These are phyloP conservation scores for Stephania cephalantha DNA, from an alignment of 164 flowering plant genomes.

Conservation along the genomic window DNA sequence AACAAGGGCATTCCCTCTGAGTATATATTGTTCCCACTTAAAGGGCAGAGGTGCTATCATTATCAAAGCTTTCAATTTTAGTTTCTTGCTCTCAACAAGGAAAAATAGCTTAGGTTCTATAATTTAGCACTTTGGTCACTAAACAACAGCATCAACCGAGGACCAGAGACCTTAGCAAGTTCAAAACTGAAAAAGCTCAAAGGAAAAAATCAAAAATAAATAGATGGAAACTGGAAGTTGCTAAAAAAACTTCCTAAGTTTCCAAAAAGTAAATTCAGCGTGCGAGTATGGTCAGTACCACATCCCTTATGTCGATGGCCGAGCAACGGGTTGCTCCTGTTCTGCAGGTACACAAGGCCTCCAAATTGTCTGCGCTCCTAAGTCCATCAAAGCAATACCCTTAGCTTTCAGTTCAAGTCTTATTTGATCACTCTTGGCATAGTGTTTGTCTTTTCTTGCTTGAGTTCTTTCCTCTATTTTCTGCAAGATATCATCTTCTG, in stretches of 20 bases:
- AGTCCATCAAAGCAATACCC: conserved; percentile 84
- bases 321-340: neutral
- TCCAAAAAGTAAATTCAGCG: neutral
- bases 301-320: neutral
- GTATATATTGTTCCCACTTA: too few species aligned
- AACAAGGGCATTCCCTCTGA: too few species aligned
- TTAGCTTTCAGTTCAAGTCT: conserved; percentile 47
- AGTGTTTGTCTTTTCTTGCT: conserved; percentile 67
- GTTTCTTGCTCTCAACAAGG: too few species aligned
- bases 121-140: too few species aligned
- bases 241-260: neutral
- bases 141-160: too few species aligned
- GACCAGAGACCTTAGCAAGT: too few species aligned
- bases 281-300: neutral
- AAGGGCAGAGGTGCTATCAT: too few species aligned
- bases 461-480: conserved; percentile 57
- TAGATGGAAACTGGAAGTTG: neutral
- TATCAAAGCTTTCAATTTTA: too few species aligned
- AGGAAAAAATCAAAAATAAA: too few species aligned
- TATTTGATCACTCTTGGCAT: conserved; percentile 50
- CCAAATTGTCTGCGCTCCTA: conserved; percentile 64
- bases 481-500: conserved; percentile 45
- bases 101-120: too few species aligned
- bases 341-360: conserved; percentile 50
- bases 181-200: too few species aligned